Base-by-base conservation (phyloP, 2,329 filamentous ascomycete genomes). In the Colletotrichum magnum region DNA sequence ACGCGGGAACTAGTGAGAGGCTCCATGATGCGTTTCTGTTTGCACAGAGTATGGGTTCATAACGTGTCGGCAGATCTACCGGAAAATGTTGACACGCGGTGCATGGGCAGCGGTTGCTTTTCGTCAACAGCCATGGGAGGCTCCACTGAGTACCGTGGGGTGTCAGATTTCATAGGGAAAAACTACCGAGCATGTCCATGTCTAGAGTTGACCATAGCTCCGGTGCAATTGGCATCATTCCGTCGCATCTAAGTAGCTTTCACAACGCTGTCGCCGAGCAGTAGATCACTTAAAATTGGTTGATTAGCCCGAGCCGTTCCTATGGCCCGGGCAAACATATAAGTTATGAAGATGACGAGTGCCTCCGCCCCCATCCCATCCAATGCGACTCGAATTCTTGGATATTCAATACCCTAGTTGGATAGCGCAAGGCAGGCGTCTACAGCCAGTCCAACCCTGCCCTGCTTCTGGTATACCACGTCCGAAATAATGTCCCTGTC, bases 401-500 rank as follows among this genome's bases (percentile, higher is more conserved):
- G 18, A 41, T 65, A 58, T 43, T 21, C 32, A 2, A 10, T 36
- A 50, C 24, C 43, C 59, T 64, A 87, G 48, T 81, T 78, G 43
- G 86, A 88, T 66, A 96, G 83, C 71, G 93, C 92, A 73, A 96
- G 87, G 79, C 93, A 96, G 56, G 93, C 93, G 80, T 96, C 93
- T 48, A 96, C 93, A n/a, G 93, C 93, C 74, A 94, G 83, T 47
- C 93, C 93, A 75, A 96, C 93, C 80, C 93, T 94, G 78, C 96
- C 97, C 81, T 98, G 92, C 82, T 99, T 98, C 83, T 97, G 90
- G 79, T 95, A 91, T 28, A 99, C 96, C 48, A 99, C 96, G 82
- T 99, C 96, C 75, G 95, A 95, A 77, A 99, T 98, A 45, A 99
- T 88, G 57, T 99, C 97, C 75, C 90, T 90, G 79, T 99, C 96